phyloP scores from a whole-genome alignment of 2,329 filamentous ascomycete genomes.

The Ambrosiella beaveri region DNA sequence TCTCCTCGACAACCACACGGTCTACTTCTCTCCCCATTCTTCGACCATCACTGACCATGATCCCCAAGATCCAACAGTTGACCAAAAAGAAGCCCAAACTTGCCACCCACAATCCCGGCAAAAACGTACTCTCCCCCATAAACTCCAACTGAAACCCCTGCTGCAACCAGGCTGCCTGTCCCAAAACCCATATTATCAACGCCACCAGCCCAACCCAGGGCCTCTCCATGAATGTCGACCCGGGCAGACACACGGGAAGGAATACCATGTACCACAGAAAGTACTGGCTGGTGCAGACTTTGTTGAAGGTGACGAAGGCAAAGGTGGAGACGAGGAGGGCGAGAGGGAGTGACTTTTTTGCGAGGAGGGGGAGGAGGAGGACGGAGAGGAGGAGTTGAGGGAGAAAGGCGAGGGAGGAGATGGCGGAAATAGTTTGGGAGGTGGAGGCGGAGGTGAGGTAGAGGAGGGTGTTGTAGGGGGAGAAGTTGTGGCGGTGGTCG shows the following conservation, averaged over 20 bases:
- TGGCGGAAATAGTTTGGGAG: conserved; percentile 23
- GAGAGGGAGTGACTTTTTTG: conserved; percentile 63
- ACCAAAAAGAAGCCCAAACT: conserved; percentile 65
- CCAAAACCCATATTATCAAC: conserved; percentile 53
- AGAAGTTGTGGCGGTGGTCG: conserved; percentile 97
- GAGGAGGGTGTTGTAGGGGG: conserved; percentile 80
- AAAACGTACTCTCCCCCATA: conserved; percentile 64
- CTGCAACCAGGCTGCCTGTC: conserved; percentile 61
- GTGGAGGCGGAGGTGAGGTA: conserved; percentile 61
- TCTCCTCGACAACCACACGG: background rate
- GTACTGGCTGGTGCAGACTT: conserved; percentile 98
- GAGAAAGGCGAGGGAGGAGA: conserved; percentile 74
- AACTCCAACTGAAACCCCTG: conserved; percentile 65
- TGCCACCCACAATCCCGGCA: conserved; percentile 64
- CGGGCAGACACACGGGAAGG: conserved; percentile 74
- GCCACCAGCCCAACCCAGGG: conserved; percentile 47
- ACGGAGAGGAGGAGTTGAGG: conserved; percentile 74
- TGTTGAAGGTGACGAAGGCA: conserved; percentile 94
- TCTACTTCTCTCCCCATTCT: background rate
- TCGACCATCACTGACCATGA: conserved; percentile 52
- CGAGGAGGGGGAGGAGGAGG: conserved; percentile 58
- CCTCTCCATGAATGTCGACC: conserved; percentile 50
- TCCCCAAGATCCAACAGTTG: conserved; percentile 73
- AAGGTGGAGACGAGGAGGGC: conserved; percentile 92
- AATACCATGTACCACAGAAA: conserved; percentile 98